phyloP scores from a whole-genome alignment of 345 rosid species.

The Ceriops decandra region DNA sequence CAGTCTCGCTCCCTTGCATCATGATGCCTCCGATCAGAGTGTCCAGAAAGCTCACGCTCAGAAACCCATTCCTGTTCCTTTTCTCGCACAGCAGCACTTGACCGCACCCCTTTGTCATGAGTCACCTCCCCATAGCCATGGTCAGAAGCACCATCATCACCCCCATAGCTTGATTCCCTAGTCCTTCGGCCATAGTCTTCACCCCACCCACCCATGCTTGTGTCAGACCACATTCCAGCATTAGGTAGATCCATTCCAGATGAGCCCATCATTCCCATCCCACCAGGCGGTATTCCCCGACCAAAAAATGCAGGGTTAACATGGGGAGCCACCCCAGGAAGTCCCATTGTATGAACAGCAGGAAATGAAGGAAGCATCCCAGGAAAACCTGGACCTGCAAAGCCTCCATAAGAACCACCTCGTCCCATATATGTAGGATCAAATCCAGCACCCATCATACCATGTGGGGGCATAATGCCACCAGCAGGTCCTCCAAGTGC shows the following conservation, averaged over 20 bases:
- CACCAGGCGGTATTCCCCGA: constrained; percentile 62
- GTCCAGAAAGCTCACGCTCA: constrained; percentile 74
- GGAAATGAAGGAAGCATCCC: constrained; percentile 78
- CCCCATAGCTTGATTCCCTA: constrained; percentile 69
- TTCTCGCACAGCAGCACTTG: constrained; percentile 48
- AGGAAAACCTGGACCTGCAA: constrained; percentile 68
- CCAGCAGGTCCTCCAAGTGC: constrained; percentile 56
- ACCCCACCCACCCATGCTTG: constrained; percentile 71
- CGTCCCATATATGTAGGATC: constrained; percentile 80
- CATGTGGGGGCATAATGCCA: constrained; percentile 74
- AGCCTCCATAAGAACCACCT: constrained; percentile 73
- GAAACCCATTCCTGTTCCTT: constrained; percentile 61
- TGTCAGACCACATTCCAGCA: constrained; percentile 67
- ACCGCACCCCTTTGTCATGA: constrained; percentile 62
- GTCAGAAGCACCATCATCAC: constrained; percentile 84
- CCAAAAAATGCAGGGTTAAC: constrained; percentile 83
- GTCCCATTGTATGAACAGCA: constrained; percentile 68
- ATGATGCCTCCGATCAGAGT: constrained; percentile 58
- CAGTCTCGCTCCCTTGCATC: constrained; percentile 50
- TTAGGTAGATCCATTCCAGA: constrained; percentile 71
- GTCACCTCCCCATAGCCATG: constrained; percentile 74
- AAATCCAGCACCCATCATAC: constrained; percentile 77
- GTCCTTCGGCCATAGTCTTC: constrained; percentile 51
- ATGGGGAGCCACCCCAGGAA: constrained; percentile 87
- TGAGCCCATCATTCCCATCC: constrained; percentile 59